Conservation (phyloP, 768 basidiomycete genomes). For the Kwoniella botswanensis region DNA sequence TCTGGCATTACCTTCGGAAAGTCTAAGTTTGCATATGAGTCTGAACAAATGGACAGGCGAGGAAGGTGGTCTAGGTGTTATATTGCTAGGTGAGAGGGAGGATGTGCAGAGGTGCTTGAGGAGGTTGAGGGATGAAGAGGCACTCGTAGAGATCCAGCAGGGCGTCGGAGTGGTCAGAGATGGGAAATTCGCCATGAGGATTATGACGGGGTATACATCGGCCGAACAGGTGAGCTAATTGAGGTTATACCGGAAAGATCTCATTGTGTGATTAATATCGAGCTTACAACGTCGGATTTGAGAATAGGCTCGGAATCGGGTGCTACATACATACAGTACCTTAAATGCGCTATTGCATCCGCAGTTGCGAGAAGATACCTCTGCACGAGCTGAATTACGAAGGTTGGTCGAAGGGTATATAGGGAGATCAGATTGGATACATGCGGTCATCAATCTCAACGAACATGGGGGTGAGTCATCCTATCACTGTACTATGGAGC, state of each 20-base stretch:
- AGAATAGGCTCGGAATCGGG: slow-evolving; percentile 17
- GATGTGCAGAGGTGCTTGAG: slow-evolving; percentile 20
- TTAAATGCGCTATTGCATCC: slow-evolving; percentile 39
- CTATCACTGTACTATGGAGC: no score
- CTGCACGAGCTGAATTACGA: slow-evolving; percentile 15
- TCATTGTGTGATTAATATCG: not conserved
- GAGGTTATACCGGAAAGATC: not conserved
- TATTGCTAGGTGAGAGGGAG: slow-evolving; percentile 19
- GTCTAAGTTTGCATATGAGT: slow-evolving; percentile 38
- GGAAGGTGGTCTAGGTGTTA: slow-evolving; percentile 18
- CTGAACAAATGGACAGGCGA: slow-evolving; percentile 26
- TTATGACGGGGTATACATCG: slow-evolving; percentile 21
- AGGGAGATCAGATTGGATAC: slow-evolving; percentile 28
- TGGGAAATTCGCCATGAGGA: slow-evolving; percentile 30
- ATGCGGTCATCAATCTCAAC: slow-evolving; percentile 16
- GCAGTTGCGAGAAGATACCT: slow-evolving; percentile 9
- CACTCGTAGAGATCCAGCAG: slow-evolving; percentile 34
- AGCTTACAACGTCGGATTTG: not conserved
- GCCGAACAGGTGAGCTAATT: slow-evolving; percentile 29
- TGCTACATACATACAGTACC: slow-evolving; percentile 20
- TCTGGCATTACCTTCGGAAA: slow-evolving; percentile 39
- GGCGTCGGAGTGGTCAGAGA: slow-evolving; percentile 30
- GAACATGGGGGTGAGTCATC: slow-evolving; percentile 17
- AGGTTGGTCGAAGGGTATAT: slow-evolving; percentile 32
- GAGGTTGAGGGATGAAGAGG: slow-evolving; percentile 27